Base-by-base conservation (phyloP, 495 filamentous ascomycete genomes). In the Neurospora pannonica region DNA sequence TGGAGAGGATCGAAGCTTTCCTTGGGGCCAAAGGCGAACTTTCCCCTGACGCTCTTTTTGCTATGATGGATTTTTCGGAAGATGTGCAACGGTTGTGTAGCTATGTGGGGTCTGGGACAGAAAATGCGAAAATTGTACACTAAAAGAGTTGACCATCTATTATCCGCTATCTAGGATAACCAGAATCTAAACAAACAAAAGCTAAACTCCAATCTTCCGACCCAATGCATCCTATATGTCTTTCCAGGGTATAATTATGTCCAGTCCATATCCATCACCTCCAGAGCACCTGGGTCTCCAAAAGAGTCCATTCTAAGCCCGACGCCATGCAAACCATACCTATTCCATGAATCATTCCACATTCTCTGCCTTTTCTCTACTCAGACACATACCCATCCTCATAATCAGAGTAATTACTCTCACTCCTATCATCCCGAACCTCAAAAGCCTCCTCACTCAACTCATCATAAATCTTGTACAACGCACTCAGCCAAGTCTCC, bases 401-500 rank as follows among this genome's bases (percentile, higher is more conserved):
- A 9, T 75, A 72, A 11, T 38, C 75, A 3, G 48, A 73, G 48
- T 77, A 77, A 17, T 78, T 73, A 71, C 77, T 75, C 21, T 72
- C 76, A 15, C 69, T 75, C 37, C 31, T 10, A 11, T 17, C 34
- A 71, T 10, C n/a, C 70, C 21, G 15, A 2, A 5, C 72, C n/a
- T 62, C 54, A 36, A 67, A 67, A 3, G 67, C 60, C 5, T 67
- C 69, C 21, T 72, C 75, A 2, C 75, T 74, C 38, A 82, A 34
- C 10, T 71, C 62, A 40, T 84, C 82, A 38, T 86, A 84, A 34
- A 87, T 76, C 21, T 71, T 62, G 28, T 84, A 84, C n/a, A 87
- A 70, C 28, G 85, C 82, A 37, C 78, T 69, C 70, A 87, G 73
- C 85, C 85, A 87, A 71, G 79, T 80, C 54, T 84, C 83, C 71